Percentiles rank a stretch among this genome's conserved stretches.
Conservation (phyloP, 164 flowering plant genomes). For the Brasenia schreberi region DNA sequence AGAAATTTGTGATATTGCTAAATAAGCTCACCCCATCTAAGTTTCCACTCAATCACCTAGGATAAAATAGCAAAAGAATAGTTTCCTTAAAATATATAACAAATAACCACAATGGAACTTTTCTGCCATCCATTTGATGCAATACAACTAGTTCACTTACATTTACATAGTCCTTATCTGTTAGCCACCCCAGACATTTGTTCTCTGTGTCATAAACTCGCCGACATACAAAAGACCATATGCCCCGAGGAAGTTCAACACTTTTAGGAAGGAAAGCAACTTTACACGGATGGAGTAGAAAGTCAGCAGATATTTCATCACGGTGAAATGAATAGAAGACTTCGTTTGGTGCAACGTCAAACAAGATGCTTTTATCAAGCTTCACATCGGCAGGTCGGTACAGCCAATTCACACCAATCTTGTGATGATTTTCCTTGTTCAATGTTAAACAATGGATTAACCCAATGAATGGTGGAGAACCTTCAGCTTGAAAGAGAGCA, state of each 20-base stretch:
- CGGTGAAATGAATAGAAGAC: conserved; percentile 83
- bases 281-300: conserved; percentile 95
- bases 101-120: not conserved
- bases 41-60: too few species aligned
- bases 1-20: too few species aligned
- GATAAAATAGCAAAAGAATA: not conserved
- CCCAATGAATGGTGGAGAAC: conserved; percentile 80
- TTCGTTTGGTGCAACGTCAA: conserved; percentile 89
- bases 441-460: conserved; percentile 42
- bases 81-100: not conserved
- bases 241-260: conserved; percentile 76
- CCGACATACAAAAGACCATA: conserved; percentile 79
- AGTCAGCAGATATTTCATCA: conserved; percentile 89
- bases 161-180: conserved; percentile 73
- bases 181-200: conserved; percentile 93
- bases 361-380: conserved; percentile 60
- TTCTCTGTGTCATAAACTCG: conserved; percentile 70
- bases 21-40: too few species aligned
- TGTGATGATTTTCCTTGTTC: conserved; percentile 29
- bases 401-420: conserved; percentile 75
- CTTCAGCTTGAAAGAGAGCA: conserved; percentile 77
- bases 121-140: not conserved
- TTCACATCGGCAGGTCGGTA: conserved; percentile 79
- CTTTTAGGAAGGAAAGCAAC: conserved; percentile 93
- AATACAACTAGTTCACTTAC: conserved; percentile 28